Percentiles rank a stretch among this genome's conserved stretches.
Evolutionary conservation across 768 basidiomycete species (phyloP).

Genomic region (Tylopilus balloui): DNA sequence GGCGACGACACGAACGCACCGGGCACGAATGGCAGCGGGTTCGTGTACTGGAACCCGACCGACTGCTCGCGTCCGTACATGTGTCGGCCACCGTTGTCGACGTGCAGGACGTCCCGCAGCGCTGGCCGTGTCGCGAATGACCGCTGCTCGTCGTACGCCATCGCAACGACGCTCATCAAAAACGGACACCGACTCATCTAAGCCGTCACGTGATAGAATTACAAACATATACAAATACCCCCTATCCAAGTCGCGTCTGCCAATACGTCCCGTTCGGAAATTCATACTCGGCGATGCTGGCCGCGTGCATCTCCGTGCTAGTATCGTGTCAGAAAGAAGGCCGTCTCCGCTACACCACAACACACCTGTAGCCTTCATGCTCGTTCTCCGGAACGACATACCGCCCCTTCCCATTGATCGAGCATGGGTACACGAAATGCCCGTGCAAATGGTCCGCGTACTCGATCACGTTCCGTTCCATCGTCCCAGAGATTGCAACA

Average conservation of each 20-base stretch:
- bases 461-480: slow-evolving; percentile 90
- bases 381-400: slow-evolving; percentile 79
- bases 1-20: slow-evolving; percentile 9
- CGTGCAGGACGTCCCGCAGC: slow-evolving; percentile 12
- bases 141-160: slow-evolving; percentile 24
- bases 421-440: slow-evolving; percentile 70
- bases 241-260: neutral
- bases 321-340: neutral
- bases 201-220: slow-evolving; percentile 12
- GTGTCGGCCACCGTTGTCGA: slow-evolving; percentile 6
- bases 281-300: slow-evolving; percentile 66
- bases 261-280: slow-evolving; percentile 63
- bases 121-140: slow-evolving; percentile 6
- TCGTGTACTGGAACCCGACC: slow-evolving; percentile 19
- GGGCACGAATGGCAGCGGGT: slow-evolving; percentile 6
- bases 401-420: slow-evolving; percentile 76
- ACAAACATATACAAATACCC: slow-evolving; percentile 21
- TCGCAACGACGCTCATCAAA: slow-evolving; percentile 14
- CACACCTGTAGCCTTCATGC: slow-evolving; percentile 62
- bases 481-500: slow-evolving; percentile 64
- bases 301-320: slow-evolving; percentile 78
- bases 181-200: neutral
- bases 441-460: slow-evolving; percentile 86
- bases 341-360: slow-evolving; percentile 3
- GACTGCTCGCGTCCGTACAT: slow-evolving; percentile 10